Percentiles rank a stretch among this genome's conserved stretches.
phyloP scores from a whole-genome alignment of 2,329 filamentous ascomycete genomes.

The Fusarium protoensiforme region DNA sequence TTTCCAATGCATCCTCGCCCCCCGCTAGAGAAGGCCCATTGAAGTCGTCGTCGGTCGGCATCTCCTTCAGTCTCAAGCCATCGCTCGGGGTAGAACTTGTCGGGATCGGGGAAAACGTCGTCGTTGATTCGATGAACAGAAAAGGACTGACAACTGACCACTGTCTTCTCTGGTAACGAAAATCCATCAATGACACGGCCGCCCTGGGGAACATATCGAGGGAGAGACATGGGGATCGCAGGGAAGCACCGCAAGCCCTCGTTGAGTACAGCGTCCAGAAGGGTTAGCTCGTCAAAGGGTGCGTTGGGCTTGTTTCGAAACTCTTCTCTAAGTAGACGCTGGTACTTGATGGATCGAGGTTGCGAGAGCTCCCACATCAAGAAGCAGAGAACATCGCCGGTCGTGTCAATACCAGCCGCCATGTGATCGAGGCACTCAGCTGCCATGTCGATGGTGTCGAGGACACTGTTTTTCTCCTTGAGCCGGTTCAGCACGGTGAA shows the following conservation, averaged over 20 bases:
- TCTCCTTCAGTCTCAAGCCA: constrained; percentile 84
- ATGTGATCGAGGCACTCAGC: constrained; percentile 79
- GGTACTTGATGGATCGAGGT: constrained; percentile 62
- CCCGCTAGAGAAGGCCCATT: constrained; percentile 75
- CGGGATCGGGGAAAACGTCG: constrained; percentile 81
- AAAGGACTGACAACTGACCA: constrained; percentile 71
- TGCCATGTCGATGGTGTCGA: constrained; percentile 66
- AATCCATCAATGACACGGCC: constrained; percentile 67
- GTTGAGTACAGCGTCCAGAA: constrained; percentile 71
- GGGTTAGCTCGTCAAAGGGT: constrained; percentile 62
- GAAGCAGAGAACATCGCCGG: constrained; percentile 75
- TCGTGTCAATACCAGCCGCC: constrained; percentile 78
- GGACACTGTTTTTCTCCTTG: constrained; percentile 58
- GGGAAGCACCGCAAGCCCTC: constrained; percentile 73
- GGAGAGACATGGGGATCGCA: constrained; percentile 75
- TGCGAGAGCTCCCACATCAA: constrained; percentile 78
- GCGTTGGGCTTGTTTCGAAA: constrained; percentile 54
- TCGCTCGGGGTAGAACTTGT: constrained; percentile 81
- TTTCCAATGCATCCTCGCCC: constrained; percentile 74
- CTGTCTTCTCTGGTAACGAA: constrained; percentile 62
- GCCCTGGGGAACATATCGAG: constrained; percentile 65
- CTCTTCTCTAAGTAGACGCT: constrained; percentile 65
- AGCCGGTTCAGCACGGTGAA: constrained; percentile 71
- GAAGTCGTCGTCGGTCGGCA: constrained; percentile 71
- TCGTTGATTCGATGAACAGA: constrained; percentile 69